phyloP scores from a whole-genome alignment of 1,284 basidiomycete genomes.

The Trametes pubescens region DNA sequence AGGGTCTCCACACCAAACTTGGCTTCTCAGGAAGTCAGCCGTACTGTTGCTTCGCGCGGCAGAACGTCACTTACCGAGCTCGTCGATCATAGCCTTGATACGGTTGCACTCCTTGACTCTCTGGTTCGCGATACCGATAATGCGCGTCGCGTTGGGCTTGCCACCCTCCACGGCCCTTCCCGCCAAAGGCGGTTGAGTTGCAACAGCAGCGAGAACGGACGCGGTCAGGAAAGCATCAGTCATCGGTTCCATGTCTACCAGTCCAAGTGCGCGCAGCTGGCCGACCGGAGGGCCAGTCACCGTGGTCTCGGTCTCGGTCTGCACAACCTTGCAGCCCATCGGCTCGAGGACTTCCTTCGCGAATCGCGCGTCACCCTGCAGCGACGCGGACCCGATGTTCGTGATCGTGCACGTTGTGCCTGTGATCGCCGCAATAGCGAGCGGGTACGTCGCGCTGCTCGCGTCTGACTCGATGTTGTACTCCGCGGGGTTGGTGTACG shows the following conservation, averaged over 20 bases:
- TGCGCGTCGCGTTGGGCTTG: slow-evolving; percentile 69
- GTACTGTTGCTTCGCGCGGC: not conserved
- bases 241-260: slow-evolving; percentile 99
- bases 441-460: slow-evolving; percentile 95
- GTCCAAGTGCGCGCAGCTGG: slow-evolving; percentile 82
- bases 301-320: slow-evolving; percentile 91
- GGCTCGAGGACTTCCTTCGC: slow-evolving; percentile 92
- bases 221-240: slow-evolving; percentile 99
- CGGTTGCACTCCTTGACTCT: slow-evolving; percentile 98
- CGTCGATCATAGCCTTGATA: slow-evolving; percentile 95
- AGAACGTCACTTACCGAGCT: slow-evolving; percentile 70
- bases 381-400: slow-evolving; percentile 90
- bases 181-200: slow-evolving; percentile 57
- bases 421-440: slow-evolving; percentile 96
- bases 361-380: slow-evolving; percentile 97
- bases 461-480: slow-evolving; percentile 98
- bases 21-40: slow-evolving; percentile 54
- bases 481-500: slow-evolving; percentile 79
- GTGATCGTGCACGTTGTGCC: slow-evolving; percentile 93
- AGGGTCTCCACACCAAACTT: slow-evolving; percentile 96
- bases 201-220: slow-evolving; percentile 90
- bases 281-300: slow-evolving; percentile 90
- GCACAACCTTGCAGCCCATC: slow-evolving; percentile 94
- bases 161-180: slow-evolving; percentile 46
- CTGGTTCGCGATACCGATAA: slow-evolving; percentile 97